These are phyloP conservation scores for Blumeria graminis DNA, from an alignment of 2,329 filamentous ascomycete genomes.

Conservation along the genomic window DNA sequence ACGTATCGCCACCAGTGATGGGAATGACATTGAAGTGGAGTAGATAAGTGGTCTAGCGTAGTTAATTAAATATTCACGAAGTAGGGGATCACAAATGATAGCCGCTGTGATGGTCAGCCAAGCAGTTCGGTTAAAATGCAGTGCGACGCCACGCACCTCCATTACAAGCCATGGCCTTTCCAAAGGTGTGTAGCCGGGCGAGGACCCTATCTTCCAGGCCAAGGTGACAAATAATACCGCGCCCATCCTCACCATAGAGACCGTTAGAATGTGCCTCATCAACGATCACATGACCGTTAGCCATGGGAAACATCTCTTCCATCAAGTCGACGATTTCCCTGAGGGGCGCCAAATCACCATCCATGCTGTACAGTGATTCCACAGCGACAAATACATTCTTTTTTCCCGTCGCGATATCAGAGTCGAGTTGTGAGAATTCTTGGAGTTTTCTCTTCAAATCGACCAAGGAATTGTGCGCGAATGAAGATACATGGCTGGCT, in stretches of 20 bases:
- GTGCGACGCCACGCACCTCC: constrained; percentile 11
- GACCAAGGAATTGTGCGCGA: constrained; percentile 30
- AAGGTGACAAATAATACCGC: constrained; percentile 24
- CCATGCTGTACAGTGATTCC: constrained; percentile 24
- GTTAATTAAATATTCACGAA: constrained; percentile 10
- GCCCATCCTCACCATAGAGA: constrained; percentile 23
- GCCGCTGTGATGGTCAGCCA: constrained; percentile 17
- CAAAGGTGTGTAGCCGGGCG: constrained; percentile 26
- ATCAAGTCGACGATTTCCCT: constrained; percentile 17
- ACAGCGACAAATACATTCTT: constrained; percentile 18
- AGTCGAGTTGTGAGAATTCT: constrained; percentile 9
- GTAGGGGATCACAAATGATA: constrained; percentile 7
- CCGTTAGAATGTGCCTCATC: constrained; percentile 32
- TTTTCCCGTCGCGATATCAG: constrained; percentile 11
- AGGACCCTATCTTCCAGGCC: constrained; percentile 25
- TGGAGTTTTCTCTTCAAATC: constrained; percentile 13
- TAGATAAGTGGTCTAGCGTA: constrained; percentile 18
- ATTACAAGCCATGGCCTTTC: constrained; percentile 24
- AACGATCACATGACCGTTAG: constrained; percentile 24
- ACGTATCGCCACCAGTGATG: constrained; percentile 18
- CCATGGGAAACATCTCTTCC: constrained; percentile 15
- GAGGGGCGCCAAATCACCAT: constrained; percentile 21
- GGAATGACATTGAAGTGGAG: constrained; percentile 19
- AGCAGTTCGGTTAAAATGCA: too few relatives aligned
- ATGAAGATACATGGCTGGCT: constrained; percentile 20